These are phyloP conservation scores for Aspergillus sergii DNA, from an alignment of 2,329 filamentous ascomycete species.

Conservation along the genomic window DNA sequence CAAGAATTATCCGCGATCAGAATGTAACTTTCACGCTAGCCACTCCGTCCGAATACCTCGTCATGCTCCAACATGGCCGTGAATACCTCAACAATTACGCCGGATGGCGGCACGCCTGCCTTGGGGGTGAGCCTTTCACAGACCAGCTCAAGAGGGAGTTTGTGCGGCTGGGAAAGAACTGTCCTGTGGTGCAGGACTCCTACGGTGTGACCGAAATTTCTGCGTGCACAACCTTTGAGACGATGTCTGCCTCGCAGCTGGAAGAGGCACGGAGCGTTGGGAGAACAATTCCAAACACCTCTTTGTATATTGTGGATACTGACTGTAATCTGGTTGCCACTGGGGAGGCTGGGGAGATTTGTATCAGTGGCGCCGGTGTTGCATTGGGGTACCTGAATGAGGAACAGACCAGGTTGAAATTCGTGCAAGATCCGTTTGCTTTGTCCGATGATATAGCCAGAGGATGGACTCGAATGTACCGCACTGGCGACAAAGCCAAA, in stretches of 20 bases:
- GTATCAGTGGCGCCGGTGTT: slow-evolving; percentile 11
- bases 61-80: slow-evolving; percentile 1
- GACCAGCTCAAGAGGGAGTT: slow-evolving; percentile 8
- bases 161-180: not conserved
- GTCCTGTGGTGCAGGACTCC: not conserved
- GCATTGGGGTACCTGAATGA: slow-evolving; percentile 8
- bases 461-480: slow-evolving; percentile 29
- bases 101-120: slow-evolving; percentile 1
- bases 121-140: slow-evolving; percentile 7
- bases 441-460: not conserved
- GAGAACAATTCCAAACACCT: not conserved
- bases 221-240: slow-evolving; percentile 1
- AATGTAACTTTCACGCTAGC: slow-evolving; percentile 2
- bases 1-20: not conserved
- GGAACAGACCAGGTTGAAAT: slow-evolving; percentile 6
- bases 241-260: not conserved
- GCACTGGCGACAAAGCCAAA: slow-evolving; percentile 31
- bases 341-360: slow-evolving; percentile 10
- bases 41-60: slow-evolving; percentile 7
- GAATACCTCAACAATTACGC: not conserved
- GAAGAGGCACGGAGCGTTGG: slow-evolving; percentile 2
- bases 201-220: slow-evolving; percentile 7
- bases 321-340: not conserved
- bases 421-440: slow-evolving; percentile 3
- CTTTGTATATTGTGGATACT: slow-evolving; percentile 5